Percentiles rank a stretch among this genome's conserved stretches.
phyloP scores from a whole-genome alignment of 2,329 filamentous ascomycete genomes.

The Arthrobotrys musiformis region DNA sequence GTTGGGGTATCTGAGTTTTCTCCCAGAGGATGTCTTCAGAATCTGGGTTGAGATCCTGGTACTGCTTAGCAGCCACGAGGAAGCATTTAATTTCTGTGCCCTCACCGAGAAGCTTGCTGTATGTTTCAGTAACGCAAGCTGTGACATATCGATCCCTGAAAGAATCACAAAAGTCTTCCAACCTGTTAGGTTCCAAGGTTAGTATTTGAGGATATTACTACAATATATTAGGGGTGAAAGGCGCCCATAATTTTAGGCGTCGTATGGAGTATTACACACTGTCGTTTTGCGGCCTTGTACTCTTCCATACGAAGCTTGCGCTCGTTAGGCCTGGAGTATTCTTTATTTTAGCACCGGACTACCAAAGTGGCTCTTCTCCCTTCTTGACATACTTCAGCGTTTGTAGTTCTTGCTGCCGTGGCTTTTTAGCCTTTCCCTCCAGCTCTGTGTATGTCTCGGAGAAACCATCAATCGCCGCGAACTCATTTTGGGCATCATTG shows the following conservation, averaged over 20 bases:
- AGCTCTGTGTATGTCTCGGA: not conserved
- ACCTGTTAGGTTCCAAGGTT: not conserved
- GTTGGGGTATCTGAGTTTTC: not conserved
- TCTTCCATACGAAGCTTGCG: not conserved
- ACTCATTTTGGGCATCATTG: not conserved
- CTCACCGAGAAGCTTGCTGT: slow-evolving; percentile 6
- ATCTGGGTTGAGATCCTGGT: slow-evolving; percentile 19
- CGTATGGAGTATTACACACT: not conserved
- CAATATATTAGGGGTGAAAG: too few species aligned
- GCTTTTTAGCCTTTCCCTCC: not conserved
- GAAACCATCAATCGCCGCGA: not conserved
- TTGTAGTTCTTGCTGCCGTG: not conserved
- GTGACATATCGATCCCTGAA: not conserved
- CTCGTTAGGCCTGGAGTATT: not conserved
- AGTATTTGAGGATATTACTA: too few species aligned
- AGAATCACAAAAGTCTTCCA: not conserved
- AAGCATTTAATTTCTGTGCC: slow-evolving; percentile 9
- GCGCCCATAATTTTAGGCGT: too few species aligned
- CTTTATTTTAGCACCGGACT: too few species aligned
- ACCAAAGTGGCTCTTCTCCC: not conserved
- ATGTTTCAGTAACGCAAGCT: not conserved
- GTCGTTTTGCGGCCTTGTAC: not conserved
- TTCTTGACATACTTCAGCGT: not conserved
- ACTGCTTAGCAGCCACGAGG: slow-evolving; percentile 21
- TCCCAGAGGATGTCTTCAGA: not conserved